Evolutionary conservation across 1,284 basidiomycete genomes (phyloP), one percentile per base, ranked within the genome.

Genomic region (Volvariella volvacea): DNA sequence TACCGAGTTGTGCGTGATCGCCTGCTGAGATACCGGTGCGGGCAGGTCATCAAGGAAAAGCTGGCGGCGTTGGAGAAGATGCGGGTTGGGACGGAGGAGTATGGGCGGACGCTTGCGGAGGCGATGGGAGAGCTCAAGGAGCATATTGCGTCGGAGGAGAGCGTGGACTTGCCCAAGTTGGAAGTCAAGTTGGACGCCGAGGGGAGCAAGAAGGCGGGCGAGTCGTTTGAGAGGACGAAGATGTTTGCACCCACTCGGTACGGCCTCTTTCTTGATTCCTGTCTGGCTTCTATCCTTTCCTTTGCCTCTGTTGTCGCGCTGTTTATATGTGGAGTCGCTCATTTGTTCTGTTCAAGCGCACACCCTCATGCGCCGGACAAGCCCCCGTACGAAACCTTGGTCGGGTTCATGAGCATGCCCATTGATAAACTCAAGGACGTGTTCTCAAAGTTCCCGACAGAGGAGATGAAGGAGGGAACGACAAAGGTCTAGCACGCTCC

Each of bases 341-440:
- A 22, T 48, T 43, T 2, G 21, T 21, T 30, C 15, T 21, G 28
- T n/a, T n/a, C 44, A 78, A 76, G 22, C 48, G n/a, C 76, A 6
- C 78, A 80, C 50, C 78, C 76, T 0, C 57, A 55, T 12, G 66
- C 66, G 0, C 78, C 78, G 0, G 72, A 78, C 55, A 64, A 72
- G 44, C 78, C 80, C 14, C 80, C 80, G 0, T 74, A 72, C 45
- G 81, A 83, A 61, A 84, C 80, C 0, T 51, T 82, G 10, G 71
- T 62, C 2, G 78, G 73, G 0, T 66, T 83, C 37, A 56, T 84
- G 44, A 62, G 69, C 0, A 72, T 75, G 0, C 81, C 80, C 0
- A 63, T 82, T 21, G 82, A 84, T 55, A 79, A 76, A 54, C 52
- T 84, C 42, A 73, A 71, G 52, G 82, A 83, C 50, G 54, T 62